Conservation (phyloP, 371 early-diverging fungal genomes). For the Circinella minor region DNA sequence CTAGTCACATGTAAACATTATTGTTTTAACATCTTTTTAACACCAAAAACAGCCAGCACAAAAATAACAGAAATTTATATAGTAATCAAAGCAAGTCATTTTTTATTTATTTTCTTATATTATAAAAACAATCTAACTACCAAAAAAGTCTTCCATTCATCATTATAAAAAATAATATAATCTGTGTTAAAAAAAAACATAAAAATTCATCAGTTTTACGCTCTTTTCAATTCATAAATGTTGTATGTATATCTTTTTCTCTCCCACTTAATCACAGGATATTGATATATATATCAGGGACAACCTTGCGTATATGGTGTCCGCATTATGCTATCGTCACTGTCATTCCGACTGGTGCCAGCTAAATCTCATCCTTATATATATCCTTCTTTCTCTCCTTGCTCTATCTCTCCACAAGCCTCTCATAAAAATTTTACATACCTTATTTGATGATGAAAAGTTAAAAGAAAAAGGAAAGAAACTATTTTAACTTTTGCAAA, state of each 20-base stretch:
- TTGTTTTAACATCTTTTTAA: too few relatives aligned
- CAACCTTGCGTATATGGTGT: slow-evolving; percentile 9
- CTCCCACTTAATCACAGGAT: neutral
- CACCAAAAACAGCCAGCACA: too few relatives aligned
- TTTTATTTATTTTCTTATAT: too few relatives aligned
- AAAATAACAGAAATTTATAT: too few relatives aligned
- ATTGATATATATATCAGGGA: slow-evolving; percentile 11
- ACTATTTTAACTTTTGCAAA: neutral
- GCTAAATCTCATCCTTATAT: slow-evolving; percentile 21
- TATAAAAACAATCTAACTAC: too few relatives aligned
- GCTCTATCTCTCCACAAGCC: neutral
- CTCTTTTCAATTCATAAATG: neutral
- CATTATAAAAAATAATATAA: too few relatives aligned
- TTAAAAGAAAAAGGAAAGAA: neutral
- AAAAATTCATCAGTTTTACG: neutral
- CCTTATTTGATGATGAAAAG: neutral
- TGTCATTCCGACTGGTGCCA: slow-evolving; percentile 23
- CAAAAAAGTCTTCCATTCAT: too few relatives aligned
- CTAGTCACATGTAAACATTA: too few relatives aligned
- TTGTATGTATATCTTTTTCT: neutral
- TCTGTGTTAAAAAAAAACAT: neutral
- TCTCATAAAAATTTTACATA: neutral
- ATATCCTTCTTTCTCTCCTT: neutral
- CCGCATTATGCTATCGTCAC: slow-evolving; percentile 16
- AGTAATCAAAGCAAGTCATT: too few relatives aligned